Evolutionary conservation across 2,329 filamentous ascomycete species (phyloP).

Genomic region (Ceratocystis eucalypticola): DNA sequence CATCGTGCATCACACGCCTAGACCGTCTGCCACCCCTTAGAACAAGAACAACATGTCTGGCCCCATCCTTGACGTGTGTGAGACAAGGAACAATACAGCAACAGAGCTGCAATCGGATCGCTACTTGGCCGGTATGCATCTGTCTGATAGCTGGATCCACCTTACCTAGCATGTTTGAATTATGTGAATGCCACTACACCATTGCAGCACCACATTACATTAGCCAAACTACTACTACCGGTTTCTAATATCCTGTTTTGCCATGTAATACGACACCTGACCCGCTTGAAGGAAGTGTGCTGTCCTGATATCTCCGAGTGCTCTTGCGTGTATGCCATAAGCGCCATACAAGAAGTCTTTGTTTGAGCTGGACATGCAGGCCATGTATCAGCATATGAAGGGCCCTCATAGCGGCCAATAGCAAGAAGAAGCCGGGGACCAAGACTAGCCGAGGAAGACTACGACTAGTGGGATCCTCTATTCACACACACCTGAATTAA

Average conservation of each 20-base stretch:
- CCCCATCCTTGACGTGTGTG: background rate
- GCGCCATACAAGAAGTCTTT: too few species aligned
- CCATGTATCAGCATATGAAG: background rate
- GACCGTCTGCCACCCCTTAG: background rate
- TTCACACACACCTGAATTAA: background rate
- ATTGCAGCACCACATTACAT: background rate
- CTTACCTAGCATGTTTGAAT: background rate
- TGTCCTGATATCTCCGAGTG: background rate
- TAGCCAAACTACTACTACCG: background rate
- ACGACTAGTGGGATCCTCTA: background rate
- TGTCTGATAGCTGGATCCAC: background rate
- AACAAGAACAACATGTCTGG: background rate
- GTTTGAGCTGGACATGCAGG: background rate
- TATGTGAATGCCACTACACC: background rate
- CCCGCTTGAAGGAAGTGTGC: background rate
- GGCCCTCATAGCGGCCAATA: background rate
- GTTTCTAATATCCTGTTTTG: background rate
- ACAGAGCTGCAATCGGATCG: background rate
- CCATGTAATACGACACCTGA: background rate
- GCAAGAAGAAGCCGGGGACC: background rate
- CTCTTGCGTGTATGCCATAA: too few species aligned
- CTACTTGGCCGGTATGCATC: background rate
- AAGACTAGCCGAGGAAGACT: background rate
- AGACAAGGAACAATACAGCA: background rate
- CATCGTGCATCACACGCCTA: background rate